Conservation (phyloP, 139 green algal species). For the Tetraselmis chui region DNA sequence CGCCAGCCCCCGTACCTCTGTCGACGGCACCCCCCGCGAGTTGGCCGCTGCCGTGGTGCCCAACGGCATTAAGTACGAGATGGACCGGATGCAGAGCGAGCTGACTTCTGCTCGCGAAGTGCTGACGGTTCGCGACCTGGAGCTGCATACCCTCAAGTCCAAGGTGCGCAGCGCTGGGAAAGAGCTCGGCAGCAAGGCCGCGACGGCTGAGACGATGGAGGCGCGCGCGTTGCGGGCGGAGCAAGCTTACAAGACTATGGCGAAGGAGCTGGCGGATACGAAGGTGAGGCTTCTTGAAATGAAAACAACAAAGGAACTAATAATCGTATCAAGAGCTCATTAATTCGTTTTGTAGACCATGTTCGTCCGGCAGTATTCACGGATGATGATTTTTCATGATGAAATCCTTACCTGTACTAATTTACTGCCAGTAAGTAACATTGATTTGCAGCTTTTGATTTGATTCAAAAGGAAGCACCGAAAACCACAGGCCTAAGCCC, state of each 20-base stretch:
- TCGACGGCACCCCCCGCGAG: background rate
- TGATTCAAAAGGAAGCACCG: too few species aligned
- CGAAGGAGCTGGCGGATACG: background rate
- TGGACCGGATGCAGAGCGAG: background rate
- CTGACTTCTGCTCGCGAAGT: background rate
- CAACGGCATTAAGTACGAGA: background rate
- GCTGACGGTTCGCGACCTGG: background rate
- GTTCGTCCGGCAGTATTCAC: too few species aligned
- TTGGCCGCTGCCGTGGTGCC: background rate
- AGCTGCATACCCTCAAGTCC: background rate
- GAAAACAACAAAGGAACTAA: too few species aligned
- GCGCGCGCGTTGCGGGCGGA: background rate
- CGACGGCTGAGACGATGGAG: background rate
- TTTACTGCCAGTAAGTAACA: too few species aligned
- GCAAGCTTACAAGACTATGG: background rate
- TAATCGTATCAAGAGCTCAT: too few species aligned
- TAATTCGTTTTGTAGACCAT: too few species aligned
- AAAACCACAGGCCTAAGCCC: too few species aligned
- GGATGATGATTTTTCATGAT: too few species aligned
- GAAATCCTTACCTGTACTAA: too few species aligned
- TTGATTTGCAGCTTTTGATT: too few species aligned
- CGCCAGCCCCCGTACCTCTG: background rate
- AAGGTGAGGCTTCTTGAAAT: too few species aligned
- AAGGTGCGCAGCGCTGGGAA: background rate
- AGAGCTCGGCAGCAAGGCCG: background rate